phyloP scores from a whole-genome alignment of 352 stramenopile genomes.

The Pythium utonaiense region DNA sequence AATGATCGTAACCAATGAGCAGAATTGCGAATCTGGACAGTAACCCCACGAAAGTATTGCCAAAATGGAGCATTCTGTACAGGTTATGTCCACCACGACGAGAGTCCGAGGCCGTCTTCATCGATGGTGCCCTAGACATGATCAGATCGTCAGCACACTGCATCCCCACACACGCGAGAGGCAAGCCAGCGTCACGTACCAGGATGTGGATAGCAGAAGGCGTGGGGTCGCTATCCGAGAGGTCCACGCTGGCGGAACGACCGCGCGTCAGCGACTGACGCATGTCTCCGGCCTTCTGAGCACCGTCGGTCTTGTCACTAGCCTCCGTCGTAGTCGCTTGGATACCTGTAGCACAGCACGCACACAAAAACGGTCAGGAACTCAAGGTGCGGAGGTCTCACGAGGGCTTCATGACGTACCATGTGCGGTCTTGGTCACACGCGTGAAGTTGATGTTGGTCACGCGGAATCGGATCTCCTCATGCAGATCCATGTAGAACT shows the following conservation, averaged over 20 bases:
- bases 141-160: too few relatives aligned
- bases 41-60: conserved; percentile 5
- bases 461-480: conserved; percentile 86
- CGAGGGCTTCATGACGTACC: too few relatives aligned
- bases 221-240: conserved; percentile 79
- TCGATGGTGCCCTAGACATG: conserved; percentile 84
- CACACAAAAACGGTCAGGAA: too few relatives aligned
- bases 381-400: too few relatives aligned
- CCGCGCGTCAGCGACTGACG: conserved; percentile 63
- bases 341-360: conserved; percentile 47
- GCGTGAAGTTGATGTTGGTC: conserved; percentile 89
- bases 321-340: conserved; percentile 82
- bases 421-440: conserved; percentile 84
- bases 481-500: conserved; percentile 87
- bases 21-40: conserved; percentile 1
- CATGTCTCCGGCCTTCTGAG: conserved; percentile 48
- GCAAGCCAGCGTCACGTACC: conserved; percentile 32
- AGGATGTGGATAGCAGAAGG: conserved; percentile 83
- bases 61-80: background rate
- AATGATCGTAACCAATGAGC: background rate
- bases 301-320: conserved; percentile 49
- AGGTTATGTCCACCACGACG: conserved; percentile 69
- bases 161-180: too few relatives aligned
- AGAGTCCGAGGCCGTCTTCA: conserved; percentile 77
- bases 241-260: conserved; percentile 80